Conservation (phyloP, 148 eudicot species). For the Pouteria glomerata region DNA sequence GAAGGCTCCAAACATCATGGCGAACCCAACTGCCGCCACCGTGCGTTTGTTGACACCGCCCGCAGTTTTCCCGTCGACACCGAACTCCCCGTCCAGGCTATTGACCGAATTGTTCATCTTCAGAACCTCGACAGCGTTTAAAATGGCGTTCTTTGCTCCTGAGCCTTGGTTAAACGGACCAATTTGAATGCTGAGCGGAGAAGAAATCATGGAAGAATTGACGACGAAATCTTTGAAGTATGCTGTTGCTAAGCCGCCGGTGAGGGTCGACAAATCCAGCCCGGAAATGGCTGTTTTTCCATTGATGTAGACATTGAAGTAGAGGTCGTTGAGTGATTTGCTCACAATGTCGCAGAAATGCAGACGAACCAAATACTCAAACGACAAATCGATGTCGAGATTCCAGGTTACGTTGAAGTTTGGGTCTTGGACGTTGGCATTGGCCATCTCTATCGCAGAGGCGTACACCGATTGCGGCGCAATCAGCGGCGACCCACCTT, state of each 20-base stretch:
- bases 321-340: slow-evolving; percentile 52
- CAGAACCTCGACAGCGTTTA: slow-evolving; percentile 69
- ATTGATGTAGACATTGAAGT: slow-evolving; percentile 64
- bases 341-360: slow-evolving; percentile 85
- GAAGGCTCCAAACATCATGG: slow-evolving; percentile 95
- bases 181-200: slow-evolving; percentile 44
- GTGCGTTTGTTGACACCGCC: slow-evolving; percentile 26
- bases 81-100: slow-evolving; percentile 70
- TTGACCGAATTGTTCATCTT: slow-evolving; percentile 67
- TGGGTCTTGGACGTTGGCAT: slow-evolving; percentile 26
- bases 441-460: slow-evolving; percentile 65
- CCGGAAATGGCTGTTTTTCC: slow-evolving; percentile 54
- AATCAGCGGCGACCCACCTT: slow-evolving; percentile 44
- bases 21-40: slow-evolving; percentile 79
- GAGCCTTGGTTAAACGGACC: slow-evolving; percentile 44
- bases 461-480: slow-evolving; percentile 67
- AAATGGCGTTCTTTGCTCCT: slow-evolving; percentile 52
- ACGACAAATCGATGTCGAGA: slow-evolving; percentile 39
- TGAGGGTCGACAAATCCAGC: slow-evolving; percentile 56
- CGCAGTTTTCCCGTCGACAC: slow-evolving; percentile 40
- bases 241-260: slow-evolving; percentile 44
- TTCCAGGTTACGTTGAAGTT: slow-evolving; percentile 72
- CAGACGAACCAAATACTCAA: slow-evolving; percentile 51
- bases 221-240: slow-evolving; percentile 60
- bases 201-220: slow-evolving; percentile 35